These are phyloP conservation scores for Tetrahymena malaccensis DNA, from an alignment of 73 alveolate genomes.

Conservation along the genomic window DNA sequence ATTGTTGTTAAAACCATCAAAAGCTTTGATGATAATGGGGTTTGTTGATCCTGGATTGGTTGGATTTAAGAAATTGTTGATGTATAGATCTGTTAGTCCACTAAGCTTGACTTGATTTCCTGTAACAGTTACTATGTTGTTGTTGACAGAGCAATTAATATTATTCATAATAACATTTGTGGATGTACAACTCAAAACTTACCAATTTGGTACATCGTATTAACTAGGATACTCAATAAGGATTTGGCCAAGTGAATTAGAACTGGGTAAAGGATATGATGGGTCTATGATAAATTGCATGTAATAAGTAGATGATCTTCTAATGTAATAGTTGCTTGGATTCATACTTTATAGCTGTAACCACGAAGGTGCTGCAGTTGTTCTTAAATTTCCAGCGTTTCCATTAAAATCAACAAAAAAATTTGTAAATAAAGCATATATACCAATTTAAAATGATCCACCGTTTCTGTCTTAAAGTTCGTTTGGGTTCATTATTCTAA, in stretches of 20 bases:
- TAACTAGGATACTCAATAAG: slow-evolving; percentile 40
- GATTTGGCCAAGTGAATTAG: slow-evolving; percentile 12
- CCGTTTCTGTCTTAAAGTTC: slow-evolving; percentile 4
- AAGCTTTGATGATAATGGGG: slow-evolving; percentile 26
- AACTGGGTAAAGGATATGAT: slow-evolving; percentile 13
- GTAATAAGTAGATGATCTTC: slow-evolving; percentile 16
- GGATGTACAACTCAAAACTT: not conserved
- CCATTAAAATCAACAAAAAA: slow-evolving; percentile 14
- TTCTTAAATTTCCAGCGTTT: slow-evolving; percentile 32
- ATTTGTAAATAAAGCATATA: not conserved
- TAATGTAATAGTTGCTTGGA: slow-evolving; percentile 1
- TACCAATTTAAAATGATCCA: slow-evolving; percentile 40
- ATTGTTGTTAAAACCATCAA: slow-evolving; percentile 40
- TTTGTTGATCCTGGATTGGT: slow-evolving; percentile 31
- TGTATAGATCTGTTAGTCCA: slow-evolving; percentile 18
- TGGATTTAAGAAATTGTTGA: slow-evolving; percentile 34
- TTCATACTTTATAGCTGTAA: not conserved
- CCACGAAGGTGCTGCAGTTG: slow-evolving; percentile 43
- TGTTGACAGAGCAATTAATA: not conserved
- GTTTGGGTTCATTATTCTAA: not conserved
- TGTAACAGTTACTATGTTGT: slow-evolving; percentile 3
- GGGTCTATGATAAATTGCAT: slow-evolving; percentile 34
- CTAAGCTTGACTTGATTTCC: slow-evolving; percentile 13
- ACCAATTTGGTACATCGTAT: slow-evolving; percentile 40
- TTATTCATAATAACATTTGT: not conserved